Conservation (phyloP, 139 green algal species). For the Picochlorum sp. region DNA sequence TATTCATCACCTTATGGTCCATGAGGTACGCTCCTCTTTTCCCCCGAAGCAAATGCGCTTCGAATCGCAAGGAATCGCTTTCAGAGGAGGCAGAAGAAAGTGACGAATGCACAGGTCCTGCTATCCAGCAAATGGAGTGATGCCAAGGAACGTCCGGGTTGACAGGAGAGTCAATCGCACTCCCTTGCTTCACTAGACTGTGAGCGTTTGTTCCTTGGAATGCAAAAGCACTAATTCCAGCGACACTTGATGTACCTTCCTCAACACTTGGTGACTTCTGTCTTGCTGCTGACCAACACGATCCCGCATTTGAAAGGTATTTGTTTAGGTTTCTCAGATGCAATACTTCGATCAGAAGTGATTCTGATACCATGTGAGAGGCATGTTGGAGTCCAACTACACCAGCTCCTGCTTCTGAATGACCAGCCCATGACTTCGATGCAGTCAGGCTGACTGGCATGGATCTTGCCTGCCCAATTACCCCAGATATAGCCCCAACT, state of each 20-base stretch:
- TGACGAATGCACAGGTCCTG: neutral
- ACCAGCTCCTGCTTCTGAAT: conserved; percentile 38
- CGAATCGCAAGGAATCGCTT: neutral
- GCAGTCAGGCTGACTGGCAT: conserved; percentile 36
- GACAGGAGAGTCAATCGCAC: neutral
- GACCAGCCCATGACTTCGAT: conserved; percentile 38
- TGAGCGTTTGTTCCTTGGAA: conserved; percentile 37
- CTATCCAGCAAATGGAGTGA: neutral
- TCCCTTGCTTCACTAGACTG: conserved; percentile 5
- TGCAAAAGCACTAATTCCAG: conserved; percentile 31
- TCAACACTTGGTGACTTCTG: neutral
- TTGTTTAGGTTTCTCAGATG: conserved; percentile 52
- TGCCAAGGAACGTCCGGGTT: neutral
- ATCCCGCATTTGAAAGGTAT: conserved; percentile 25
- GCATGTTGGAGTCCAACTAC: conserved; percentile 29
- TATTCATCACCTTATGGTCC: conserved; percentile 45
- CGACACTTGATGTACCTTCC: conserved; percentile 9
- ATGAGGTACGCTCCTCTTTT: conserved; percentile 34
- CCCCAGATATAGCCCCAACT: conserved; percentile 17
- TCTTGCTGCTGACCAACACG: neutral
- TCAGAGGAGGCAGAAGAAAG: neutral
- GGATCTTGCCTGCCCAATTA: conserved; percentile 13
- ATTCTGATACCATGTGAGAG: neutral
- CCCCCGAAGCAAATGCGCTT: neutral
- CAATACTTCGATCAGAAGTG: conserved; percentile 22